Percentiles rank a stretch among this genome's conserved stretches.
Evolutionary conservation across 2,329 filamentous ascomycete genomes (phyloP).

Genomic region (Cytospora paraplurivora): DNA sequence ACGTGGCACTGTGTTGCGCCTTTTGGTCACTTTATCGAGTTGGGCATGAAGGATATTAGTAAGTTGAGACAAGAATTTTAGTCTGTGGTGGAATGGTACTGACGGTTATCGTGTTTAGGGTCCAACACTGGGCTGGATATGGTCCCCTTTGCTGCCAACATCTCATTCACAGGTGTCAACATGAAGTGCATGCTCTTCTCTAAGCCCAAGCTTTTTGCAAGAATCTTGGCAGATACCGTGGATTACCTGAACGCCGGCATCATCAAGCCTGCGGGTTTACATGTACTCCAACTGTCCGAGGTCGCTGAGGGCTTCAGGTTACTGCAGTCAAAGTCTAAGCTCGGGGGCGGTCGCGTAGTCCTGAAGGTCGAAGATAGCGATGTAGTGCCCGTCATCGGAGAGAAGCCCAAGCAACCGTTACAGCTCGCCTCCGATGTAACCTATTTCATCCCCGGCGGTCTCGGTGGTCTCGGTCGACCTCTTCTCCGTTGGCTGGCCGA

Average conservation of each 20-base stretch:
- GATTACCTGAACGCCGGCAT: background rate
- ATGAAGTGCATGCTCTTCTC: slow-evolving; percentile 19
- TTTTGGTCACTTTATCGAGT: slow-evolving; percentile 32
- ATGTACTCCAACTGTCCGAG: slow-evolving; percentile 8
- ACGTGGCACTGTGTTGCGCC: slow-evolving; percentile 8
- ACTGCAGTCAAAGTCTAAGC: slow-evolving; percentile 10
- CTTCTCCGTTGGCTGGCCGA: slow-evolving; percentile 9
- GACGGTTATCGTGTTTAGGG: background rate
- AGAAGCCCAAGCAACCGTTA: background rate
- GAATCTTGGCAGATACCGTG: background rate
- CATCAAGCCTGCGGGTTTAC: slow-evolving; percentile 5
- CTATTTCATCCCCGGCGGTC: slow-evolving; percentile 7
- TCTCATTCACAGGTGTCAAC: slow-evolving; percentile 6
- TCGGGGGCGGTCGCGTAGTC: slow-evolving; percentile 2
- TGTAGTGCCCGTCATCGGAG: background rate
- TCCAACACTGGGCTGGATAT: slow-evolving; percentile 14
- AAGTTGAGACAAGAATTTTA: background rate
- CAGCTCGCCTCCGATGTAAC: slow-evolving; percentile 2
- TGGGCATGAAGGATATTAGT: slow-evolving; percentile 29
- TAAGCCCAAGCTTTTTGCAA: background rate
- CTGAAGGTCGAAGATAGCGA: slow-evolving; percentile 1
- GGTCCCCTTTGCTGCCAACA: slow-evolving; percentile 10
- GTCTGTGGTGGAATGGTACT: background rate
- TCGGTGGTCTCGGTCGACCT: slow-evolving; percentile 7
- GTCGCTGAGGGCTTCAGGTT: slow-evolving; percentile 7